These are phyloP conservation scores for Colletotrichum tabaci DNA, from an alignment of 2,329 filamentous ascomycete genomes.

Conservation along the genomic window DNA sequence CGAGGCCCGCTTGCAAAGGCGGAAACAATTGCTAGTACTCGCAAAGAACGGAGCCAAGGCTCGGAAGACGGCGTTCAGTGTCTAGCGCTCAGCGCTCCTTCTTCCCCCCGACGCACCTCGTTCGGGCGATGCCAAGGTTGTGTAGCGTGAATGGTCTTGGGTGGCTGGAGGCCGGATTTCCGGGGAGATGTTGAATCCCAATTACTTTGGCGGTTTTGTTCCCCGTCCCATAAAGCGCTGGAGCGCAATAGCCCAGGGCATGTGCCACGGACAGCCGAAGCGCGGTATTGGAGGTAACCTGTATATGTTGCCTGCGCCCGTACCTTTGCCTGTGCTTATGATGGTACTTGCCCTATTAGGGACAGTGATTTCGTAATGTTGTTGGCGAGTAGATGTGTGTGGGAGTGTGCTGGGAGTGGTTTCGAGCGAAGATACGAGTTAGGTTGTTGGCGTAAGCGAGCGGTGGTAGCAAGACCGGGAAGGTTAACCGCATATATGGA, in stretches of 20 bases:
- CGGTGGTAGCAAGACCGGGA: background rate
- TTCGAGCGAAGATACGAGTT: background rate
- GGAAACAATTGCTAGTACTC: background rate
- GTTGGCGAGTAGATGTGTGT: background rate
- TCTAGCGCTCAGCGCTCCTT: background rate
- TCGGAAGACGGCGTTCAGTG: background rate
- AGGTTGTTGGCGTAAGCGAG: background rate
- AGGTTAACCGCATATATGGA: background rate
- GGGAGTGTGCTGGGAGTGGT: background rate
- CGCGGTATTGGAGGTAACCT: background rate
- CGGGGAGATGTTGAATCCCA: conserved; percentile 13
- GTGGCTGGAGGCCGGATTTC: conserved; percentile 8
- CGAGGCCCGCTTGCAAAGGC: conserved; percentile 14
- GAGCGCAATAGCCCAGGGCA: background rate
- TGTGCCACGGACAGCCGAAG: conserved; percentile 1
- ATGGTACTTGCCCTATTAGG: background rate
- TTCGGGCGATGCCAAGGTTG: conserved; percentile 26
- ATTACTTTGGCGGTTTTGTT: background rate
- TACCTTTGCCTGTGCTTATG: too few species aligned
- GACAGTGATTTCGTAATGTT: background rate
- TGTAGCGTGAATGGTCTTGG: conserved; percentile 21
- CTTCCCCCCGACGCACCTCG: background rate
- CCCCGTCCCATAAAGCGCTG: background rate
- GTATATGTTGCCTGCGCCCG: background rate
- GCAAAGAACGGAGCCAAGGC: background rate